phyloP scores from a whole-genome alignment of 805 yeast species.

The Hanseniaspora occidentalis region DNA sequence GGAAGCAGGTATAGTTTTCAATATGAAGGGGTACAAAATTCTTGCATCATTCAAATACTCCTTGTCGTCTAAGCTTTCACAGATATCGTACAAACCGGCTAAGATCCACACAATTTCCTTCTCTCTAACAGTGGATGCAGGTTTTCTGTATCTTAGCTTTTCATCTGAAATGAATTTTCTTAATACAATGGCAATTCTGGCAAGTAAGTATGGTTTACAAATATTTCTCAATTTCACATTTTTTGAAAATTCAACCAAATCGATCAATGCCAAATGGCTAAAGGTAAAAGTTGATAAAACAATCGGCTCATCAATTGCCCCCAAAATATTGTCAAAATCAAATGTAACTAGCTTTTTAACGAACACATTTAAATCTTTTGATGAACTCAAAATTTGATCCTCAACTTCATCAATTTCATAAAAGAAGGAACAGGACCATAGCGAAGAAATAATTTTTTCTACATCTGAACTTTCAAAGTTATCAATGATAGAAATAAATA shows the following conservation, averaged over 20 bases:
- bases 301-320: constrained; percentile 43
- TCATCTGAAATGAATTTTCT: constrained; percentile 54
- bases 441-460: constrained; percentile 30
- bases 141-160: constrained; percentile 44
- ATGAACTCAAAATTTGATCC: constrained; percentile 20
- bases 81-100: constrained; percentile 28
- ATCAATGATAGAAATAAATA: constrained; percentile 29
- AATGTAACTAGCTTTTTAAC: constrained; percentile 28
- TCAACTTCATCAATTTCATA: constrained; percentile 49
- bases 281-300: constrained; percentile 33
- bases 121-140: constrained; percentile 54
- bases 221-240: constrained; percentile 14
- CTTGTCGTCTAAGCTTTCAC: constrained; percentile 7
- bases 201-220: constrained; percentile 36
- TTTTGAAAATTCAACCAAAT: constrained; percentile 31
- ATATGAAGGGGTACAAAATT: constrained; percentile 18
- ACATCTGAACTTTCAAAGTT: constrained; percentile 24
- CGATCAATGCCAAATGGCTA: constrained; percentile 43
- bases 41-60: constrained; percentile 6
- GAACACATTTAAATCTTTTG: constrained; percentile 24
- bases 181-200: constrained; percentile 48
- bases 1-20: constrained; percentile 23
- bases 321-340: constrained; percentile 40
- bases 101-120: constrained; percentile 43
- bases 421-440: constrained; percentile 50